Base-by-base conservation (phyloP, 2,329 filamentous ascomycete species). In the Teratosphaeria destructans region DNA sequence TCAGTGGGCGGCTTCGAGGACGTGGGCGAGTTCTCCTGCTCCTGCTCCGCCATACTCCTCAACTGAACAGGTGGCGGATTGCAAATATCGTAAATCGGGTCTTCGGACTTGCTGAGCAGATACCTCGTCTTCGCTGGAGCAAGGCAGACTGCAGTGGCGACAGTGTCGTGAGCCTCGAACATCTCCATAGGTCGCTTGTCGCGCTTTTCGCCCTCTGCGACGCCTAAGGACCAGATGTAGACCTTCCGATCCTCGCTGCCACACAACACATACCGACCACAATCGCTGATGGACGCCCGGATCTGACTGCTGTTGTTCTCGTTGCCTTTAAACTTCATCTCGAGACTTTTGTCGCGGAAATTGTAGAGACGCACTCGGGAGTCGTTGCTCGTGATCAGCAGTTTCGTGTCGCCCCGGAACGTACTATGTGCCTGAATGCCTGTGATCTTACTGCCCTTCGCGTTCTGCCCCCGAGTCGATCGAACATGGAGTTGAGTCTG, bases 371-470 rank as follows among this genome's bases (percentile, higher is more conserved):
- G 85, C 16, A 97, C 83, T 26, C 94, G 85, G 0, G 93, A 96
- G 71, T 99, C 94, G 67, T 97, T 99, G 65, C 92, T 96, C 1
- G 90, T 95, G 60, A 99, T 85, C 6, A 99, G 78, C 2, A 99
- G 78, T 68, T 95, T 95, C 56, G 90, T 81, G 57, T 92, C 87
- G 0, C 84, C 84, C 39, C 82, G 82, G 56, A 82, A 77, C 26
- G 80, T 76, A 16, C 77, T 74, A 64, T 87, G 85, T 0, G 90
- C 88, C 68, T 93, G 86, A 57, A 99, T 96, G 6, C 91, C 92
- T 0, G 94, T 97, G 66, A 99, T 96, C 72, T 99, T 99, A 77
- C 91, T 96, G 5, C 93, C 93, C 72, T 95, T 96, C 4, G 92
- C 88, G 69, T 96, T 97, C 70, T 91, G 92, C 2, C 94, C 93